Percentiles rank a stretch among this genome's conserved stretches.
Evolutionary conservation across 2,329 filamentous ascomycete genomes (phyloP).

Genomic region (Fusarium musae): DNA sequence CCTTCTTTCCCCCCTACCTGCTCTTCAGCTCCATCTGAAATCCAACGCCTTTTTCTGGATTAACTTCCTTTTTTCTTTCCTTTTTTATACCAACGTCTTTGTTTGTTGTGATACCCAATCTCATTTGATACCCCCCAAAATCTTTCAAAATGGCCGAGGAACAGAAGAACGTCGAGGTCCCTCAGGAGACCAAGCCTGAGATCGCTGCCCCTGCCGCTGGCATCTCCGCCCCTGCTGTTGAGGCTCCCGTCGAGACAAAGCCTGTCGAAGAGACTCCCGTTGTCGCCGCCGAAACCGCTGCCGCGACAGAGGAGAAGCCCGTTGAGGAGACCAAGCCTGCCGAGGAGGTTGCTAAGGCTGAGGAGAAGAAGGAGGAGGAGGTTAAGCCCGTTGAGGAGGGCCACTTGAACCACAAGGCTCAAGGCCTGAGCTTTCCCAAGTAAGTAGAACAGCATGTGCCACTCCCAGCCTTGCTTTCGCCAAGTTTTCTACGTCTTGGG

Average conservation of each 20-base stretch:
- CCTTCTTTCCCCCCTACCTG: constrained; percentile 49
- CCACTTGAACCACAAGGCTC: constrained; percentile 87
- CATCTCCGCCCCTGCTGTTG: constrained; percentile 49
- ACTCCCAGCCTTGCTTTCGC: neutral
- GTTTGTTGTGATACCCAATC: constrained; percentile 64
- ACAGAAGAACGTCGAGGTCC: constrained; percentile 74
- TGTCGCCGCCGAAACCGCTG: constrained; percentile 49
- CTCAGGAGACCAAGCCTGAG: constrained; percentile 61
- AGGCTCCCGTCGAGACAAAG: constrained; percentile 52
- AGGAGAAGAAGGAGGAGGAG: constrained; percentile 63
- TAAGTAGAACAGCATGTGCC: constrained; percentile 59
- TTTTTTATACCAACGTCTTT: constrained; percentile 56
- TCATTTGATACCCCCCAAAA: constrained; percentile 53
- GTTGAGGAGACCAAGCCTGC: constrained; percentile 57
- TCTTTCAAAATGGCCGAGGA: constrained; percentile 75
- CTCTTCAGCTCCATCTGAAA: constrained; percentile 47
- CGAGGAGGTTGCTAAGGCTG: constrained; percentile 54
- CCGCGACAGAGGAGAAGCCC: constrained; percentile 55
- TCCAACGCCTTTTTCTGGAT: constrained; percentile 50
- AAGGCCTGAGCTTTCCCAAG: constrained; percentile 85
- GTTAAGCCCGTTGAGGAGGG: constrained; percentile 83
- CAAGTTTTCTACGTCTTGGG: neutral
- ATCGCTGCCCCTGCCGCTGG: constrained; percentile 24
- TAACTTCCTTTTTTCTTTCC: constrained; percentile 49
- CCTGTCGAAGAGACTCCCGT: constrained; percentile 51